These are phyloP conservation scores for Dendrobium nobile DNA, from an alignment of 106 monocot species.

Conservation along the genomic window DNA sequence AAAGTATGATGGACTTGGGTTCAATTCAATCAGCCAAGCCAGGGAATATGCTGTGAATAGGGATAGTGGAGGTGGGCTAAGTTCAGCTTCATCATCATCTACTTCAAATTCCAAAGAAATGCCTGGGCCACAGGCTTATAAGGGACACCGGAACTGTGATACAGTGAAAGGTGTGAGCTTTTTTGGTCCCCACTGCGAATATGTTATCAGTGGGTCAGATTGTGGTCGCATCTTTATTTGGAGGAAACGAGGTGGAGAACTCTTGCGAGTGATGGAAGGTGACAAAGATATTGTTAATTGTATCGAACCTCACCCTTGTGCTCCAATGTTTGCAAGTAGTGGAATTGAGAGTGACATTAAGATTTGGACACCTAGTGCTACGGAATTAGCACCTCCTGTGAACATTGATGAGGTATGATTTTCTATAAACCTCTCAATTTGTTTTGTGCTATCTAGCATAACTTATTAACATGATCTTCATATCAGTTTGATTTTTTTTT, in stretches of 20 bases:
- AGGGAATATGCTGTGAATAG: constrained; percentile 4
- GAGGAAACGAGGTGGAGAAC: constrained; percentile 68
- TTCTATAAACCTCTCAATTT: neutral
- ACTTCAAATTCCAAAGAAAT: neutral
- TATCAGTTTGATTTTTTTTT: neutral
- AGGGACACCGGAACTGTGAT: constrained; percentile 54
- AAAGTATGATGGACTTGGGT: constrained; percentile 41
- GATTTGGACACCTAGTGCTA: constrained; percentile 70
- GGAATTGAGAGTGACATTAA: constrained; percentile 84
- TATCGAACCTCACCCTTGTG: constrained; percentile 66
- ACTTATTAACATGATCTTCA: neutral
- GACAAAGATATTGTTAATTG: constrained; percentile 72
- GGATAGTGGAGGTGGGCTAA: constrained; percentile 6
- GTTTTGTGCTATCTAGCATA: neutral
- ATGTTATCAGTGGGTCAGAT: constrained; percentile 90
- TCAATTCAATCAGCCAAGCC: constrained; percentile 16
- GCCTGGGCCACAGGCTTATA: constrained; percentile 27
- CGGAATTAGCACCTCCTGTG: constrained; percentile 28
- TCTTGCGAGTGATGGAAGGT: constrained; percentile 70
- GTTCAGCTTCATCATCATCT: constrained; percentile 13
- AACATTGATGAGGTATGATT: constrained; percentile 49
- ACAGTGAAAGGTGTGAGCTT: constrained; percentile 86
- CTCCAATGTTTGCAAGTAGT: constrained; percentile 61
- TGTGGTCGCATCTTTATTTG: constrained; percentile 88
- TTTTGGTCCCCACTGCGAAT: constrained; percentile 74